These are phyloP conservation scores for Pseudotsuga menziesii DNA, from an alignment of 75 land plant species.

Conservation along the genomic window DNA sequence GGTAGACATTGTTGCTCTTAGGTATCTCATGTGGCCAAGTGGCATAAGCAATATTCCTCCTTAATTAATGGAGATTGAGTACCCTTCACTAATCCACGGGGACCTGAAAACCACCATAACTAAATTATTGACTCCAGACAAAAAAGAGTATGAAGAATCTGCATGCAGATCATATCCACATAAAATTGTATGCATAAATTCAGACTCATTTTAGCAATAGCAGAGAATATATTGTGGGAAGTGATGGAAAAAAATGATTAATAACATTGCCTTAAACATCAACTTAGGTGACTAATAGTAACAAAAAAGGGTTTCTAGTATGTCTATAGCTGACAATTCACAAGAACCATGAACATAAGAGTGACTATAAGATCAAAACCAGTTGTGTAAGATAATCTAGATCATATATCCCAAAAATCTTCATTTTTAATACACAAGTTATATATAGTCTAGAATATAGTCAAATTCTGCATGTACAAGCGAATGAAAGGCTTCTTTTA, in stretches of 20 bases:
- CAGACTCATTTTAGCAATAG: neutral
- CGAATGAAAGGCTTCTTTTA: neutral
- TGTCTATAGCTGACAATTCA: too few species aligned
- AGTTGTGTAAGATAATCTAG: too few species aligned
- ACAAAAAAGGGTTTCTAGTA: too few species aligned
- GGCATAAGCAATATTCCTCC: constrained; percentile 93
- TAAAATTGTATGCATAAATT: neutral
- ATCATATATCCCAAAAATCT: too few species aligned
- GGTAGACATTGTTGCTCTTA: constrained; percentile 89
- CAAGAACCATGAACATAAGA: too few species aligned
- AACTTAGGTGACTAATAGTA: too few species aligned
- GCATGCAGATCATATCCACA: too few species aligned
- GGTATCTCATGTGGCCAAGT: constrained; percentile 95
- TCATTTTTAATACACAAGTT: too few species aligned
- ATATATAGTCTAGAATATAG: neutral
- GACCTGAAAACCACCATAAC: constrained; percentile 43
- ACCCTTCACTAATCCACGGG: constrained; percentile 97
- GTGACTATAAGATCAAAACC: too few species aligned
- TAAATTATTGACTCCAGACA: neutral
- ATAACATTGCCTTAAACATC: too few species aligned
- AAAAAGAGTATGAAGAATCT: neutral
- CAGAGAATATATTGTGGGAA: neutral
- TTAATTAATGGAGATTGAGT: constrained; percentile 92
- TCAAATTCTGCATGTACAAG: neutral
- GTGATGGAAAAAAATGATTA: neutral